Conservation (phyloP, 148 eudicot genomes). For the Rhododendron vialii region DNA sequence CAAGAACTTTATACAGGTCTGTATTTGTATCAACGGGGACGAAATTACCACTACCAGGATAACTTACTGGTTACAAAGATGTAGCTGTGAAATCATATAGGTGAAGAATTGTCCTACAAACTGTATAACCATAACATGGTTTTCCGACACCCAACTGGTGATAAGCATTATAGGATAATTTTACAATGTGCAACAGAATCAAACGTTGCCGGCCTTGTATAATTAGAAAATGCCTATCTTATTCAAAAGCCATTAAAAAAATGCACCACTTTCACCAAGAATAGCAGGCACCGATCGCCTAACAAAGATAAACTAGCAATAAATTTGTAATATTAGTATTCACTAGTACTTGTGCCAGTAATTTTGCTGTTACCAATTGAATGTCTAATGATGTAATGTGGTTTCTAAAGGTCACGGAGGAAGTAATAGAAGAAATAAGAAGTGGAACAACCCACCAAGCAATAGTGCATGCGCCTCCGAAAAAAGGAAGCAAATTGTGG, state of each 20-base stretch:
- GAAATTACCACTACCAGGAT: not conserved
- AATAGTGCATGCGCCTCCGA: slow-evolving; percentile 46
- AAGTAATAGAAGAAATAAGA: slow-evolving; percentile 48
- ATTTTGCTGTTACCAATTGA: not conserved
- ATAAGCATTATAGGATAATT: not conserved
- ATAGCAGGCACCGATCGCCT: not conserved
- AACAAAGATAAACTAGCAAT: not conserved
- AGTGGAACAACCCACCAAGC: slow-evolving; percentile 35
- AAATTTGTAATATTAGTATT: not conserved
- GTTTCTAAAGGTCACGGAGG: slow-evolving; percentile 46
- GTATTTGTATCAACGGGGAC: not conserved
- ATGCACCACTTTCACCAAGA: not conserved
- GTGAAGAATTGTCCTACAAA: not conserved
- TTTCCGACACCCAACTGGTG: not conserved
- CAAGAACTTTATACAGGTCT: not conserved
- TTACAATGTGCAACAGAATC: not conserved
- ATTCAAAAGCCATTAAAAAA: not conserved
- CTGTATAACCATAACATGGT: not conserved
- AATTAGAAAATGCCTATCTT: not conserved
- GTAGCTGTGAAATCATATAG: not conserved
- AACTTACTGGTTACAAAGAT: not conserved
- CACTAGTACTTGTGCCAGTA: too few species aligned
- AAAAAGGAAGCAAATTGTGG: slow-evolving; percentile 22
- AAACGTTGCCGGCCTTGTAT: not conserved
- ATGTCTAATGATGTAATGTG: not conserved